Base-by-base conservation (phyloP, 2,329 filamentous ascomycete genomes). In the Chaetomiaceae sp. region DNA sequence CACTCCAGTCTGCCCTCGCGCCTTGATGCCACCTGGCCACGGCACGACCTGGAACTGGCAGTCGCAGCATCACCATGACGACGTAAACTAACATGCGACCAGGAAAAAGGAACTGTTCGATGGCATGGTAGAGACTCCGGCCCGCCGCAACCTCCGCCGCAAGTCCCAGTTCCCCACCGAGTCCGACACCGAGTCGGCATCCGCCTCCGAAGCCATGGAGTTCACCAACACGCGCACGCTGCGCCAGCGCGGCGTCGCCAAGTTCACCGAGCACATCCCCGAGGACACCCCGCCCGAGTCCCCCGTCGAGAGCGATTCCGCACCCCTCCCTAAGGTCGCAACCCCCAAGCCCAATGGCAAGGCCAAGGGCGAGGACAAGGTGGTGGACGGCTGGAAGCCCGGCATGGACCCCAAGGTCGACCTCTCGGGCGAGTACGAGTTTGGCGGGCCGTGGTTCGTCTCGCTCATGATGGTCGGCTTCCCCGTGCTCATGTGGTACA, bases 401-500 rank as follows among this genome's bases (percentile, higher is more conserved):
- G 82, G 80, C 42, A 74, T 76, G 63, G 82, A 87, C 63, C 80
- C 78, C 63, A 84, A 79, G 69, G 62, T 86, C 53, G 84, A 87
- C 71, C 74, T 79, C 64, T 84, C 81, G 1, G 82, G 79, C 59
- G 75, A 80, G 59, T 80, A 82, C 62, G 95, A 99, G 68, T 99
- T 97, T 67, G 92, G 92, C 59, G 94, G 94, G 54, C 85, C 89
- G 3, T 68, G 80, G n/a, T 92, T 94, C 51, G 87, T 91, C 38
- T 72, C 81, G 15, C 76, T 81, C 61, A 91, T 96, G 82, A 97
- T 97, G 90, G 79, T 91, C 58, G 83, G 87, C 42, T 99, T 97
- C 72, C 94, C 94, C n/a, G 58, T 85, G 34, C 80, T 99, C 64
- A 97, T 97, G 92, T 96, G 89, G 81, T 97, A 96, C 75, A 96